phyloP scores from a whole-genome alignment of 163 green algal species.

The Prototheca cutis region DNA sequence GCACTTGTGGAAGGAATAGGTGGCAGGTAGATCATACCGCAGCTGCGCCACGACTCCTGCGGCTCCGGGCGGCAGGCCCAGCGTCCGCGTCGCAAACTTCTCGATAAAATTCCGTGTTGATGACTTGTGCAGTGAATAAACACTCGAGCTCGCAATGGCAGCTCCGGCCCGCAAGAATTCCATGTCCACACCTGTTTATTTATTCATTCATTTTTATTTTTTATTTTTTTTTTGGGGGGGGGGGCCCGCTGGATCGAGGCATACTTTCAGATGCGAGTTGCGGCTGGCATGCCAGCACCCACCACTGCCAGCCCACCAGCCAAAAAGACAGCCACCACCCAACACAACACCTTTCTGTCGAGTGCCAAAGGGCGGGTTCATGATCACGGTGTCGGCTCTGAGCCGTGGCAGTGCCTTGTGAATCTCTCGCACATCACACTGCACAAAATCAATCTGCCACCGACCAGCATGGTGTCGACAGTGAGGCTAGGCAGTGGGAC shows the following conservation, averaged over 20 bases:
- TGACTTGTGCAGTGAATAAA: conserved; percentile 90
- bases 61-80: background rate
- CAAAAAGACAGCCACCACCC: no score
- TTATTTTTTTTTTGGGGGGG: no score
- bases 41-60: conserved; percentile 75
- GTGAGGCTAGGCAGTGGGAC: no score
- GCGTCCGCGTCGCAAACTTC: conserved; percentile 24
- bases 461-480: no score
- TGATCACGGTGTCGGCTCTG: conserved; percentile 76
- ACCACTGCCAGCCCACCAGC: no score
- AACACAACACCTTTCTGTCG: conserved; percentile 45
- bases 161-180: conserved; percentile 73
- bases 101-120: conserved; percentile 63
- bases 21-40: conserved; percentile 73
- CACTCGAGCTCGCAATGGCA: conserved; percentile 8
- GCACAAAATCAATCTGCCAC: conserved; percentile 66
- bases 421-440: conserved; percentile 37
- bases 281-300: no score
- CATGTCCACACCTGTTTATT: conserved; percentile 58
- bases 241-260: no score
- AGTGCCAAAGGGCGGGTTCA: conserved; percentile 94
- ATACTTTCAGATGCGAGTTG: no score
- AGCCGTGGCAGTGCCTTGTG: conserved; percentile 14
- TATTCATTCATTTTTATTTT: background rate
- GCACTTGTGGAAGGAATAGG: conserved; percentile 75